phyloP scores from a whole-genome alignment of 176 grass and related monocot species.

The Tillandsia fasciculata region DNA sequence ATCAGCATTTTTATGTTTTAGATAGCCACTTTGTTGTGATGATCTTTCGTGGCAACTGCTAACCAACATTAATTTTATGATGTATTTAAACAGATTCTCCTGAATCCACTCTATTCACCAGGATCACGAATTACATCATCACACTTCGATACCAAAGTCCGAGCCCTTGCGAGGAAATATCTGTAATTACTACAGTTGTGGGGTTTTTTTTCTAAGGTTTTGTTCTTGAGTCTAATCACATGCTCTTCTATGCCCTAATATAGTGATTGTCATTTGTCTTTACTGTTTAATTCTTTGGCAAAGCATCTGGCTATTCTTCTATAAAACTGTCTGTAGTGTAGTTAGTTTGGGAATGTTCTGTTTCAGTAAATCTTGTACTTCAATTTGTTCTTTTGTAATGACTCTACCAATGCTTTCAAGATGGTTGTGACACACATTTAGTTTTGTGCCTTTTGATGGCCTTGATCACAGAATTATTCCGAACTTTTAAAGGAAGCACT shows the following conservation, averaged over 20 bases:
- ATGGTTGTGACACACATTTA: no score
- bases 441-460: no score
- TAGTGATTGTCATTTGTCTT: no score
- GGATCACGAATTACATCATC: slow-evolving; percentile 76
- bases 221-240: neutral
- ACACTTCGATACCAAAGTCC: slow-evolving; percentile 69
- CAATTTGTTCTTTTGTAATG: no score
- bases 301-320: no score
- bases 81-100: slow-evolving; percentile 35
- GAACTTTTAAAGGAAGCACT: no score
- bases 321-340: no score
- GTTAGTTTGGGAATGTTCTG: no score
- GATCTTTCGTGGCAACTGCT: neutral
- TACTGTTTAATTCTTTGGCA: no score
- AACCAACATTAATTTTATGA: neutral
- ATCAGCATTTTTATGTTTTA: neutral
- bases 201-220: neutral
- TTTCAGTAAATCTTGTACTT: no score
- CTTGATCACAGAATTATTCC: no score
- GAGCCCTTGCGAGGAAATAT: slow-evolving; percentile 74
- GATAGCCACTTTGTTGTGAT: neutral
- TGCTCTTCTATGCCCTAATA: neutral
- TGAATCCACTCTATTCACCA: slow-evolving; percentile 60
- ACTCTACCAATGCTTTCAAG: no score
- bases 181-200: slow-evolving; percentile 20